Base-by-base conservation (phyloP, 441 rosid species). In the Pelargonium fulgidum region DNA sequence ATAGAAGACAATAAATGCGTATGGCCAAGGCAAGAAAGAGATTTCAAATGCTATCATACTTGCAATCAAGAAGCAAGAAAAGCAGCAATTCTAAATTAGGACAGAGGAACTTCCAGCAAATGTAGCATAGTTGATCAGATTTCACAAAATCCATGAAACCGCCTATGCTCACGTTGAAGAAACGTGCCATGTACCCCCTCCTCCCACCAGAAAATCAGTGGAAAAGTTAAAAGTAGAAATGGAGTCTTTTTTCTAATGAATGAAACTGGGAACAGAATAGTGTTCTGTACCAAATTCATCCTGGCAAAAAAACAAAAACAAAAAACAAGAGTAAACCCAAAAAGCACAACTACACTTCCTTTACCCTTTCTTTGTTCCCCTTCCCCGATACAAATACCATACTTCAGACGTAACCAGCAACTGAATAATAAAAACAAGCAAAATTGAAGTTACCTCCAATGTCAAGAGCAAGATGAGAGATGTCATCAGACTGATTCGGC, bases 401-500 rank as follows among this genome's bases (percentile, higher is more conserved):
- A 52, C 14, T 16, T 19, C 10, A 52, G 16, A 22, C 26, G 19
- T 59, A 59, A 59, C 36, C 64, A 59, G 24, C 36, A 20, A 59
- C 64, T 59, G n/a, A 22, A 61, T 24, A 13, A 16, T 1, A 8
- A 7, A 3, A 7, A 17, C 7, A 7, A 56, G 3, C 19, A 2
- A 56, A 4, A 61, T 8, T 22, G 64, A 24, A 61, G 64, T 61
- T 66, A 94, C 99, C 99, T 86, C 99, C 99, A 73, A 95, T 90
- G 73, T 95, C 99, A 80, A 92, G 88, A 71, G 99, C 95, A 77
- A 92, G 82, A 73, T 95, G 97, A 70, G 96, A 95, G 65, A 95
- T 88, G 74, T 95, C 98, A 85, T 95, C 99, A 74, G 97, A 92
- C 64, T 90, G 98, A 83, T 95, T 92, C 75, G 99, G 98, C 82